Evolutionary conservation across 768 basidiomycete species (phyloP).

Genomic region (Termitomyces sp.): DNA sequence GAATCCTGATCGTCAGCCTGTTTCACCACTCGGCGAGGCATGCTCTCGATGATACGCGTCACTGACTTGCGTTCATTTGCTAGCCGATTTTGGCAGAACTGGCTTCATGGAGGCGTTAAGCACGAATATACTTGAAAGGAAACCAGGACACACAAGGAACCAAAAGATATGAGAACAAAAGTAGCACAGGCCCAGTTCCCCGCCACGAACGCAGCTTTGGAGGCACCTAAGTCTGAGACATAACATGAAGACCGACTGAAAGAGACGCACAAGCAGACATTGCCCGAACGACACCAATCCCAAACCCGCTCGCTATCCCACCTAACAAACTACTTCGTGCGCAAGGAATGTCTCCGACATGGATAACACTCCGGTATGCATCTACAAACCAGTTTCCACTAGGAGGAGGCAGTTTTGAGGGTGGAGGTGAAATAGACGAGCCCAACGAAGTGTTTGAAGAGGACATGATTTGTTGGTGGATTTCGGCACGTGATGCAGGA

Average conservation of each 20-base stretch:
- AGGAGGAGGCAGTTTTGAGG: slow-evolving; percentile 29
- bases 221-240: not conserved
- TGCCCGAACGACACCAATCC: slow-evolving; percentile 70
- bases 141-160: slow-evolving; percentile 26
- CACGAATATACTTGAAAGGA: slow-evolving; percentile 1
- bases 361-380: slow-evolving; percentile 45
- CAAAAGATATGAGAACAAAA: slow-evolving; percentile 32
- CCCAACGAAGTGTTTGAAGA: slow-evolving; percentile 9
- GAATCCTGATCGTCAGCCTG: slow-evolving; percentile 19
- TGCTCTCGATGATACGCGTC: slow-evolving; percentile 51
- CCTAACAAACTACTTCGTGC: slow-evolving; percentile 68
- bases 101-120: slow-evolving; percentile 31
- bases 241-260: not conserved
- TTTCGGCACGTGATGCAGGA: not conserved
- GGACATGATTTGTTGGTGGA: not conserved
- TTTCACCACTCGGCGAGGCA: slow-evolving; percentile 51
- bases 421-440: slow-evolving; percentile 22
- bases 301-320: slow-evolving; percentile 76
- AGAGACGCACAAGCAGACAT: slow-evolving; percentile 51
- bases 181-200: slow-evolving; percentile 79
- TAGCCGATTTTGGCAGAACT: slow-evolving; percentile 55
- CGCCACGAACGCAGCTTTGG: slow-evolving; percentile 54
- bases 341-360: slow-evolving; percentile 69
- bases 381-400: slow-evolving; percentile 33
- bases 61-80: slow-evolving; percentile 49